Evolutionary conservation across 1,284 basidiomycete species (phyloP), one percentile per base, ranked within the genome.

Genomic region (Rhizoctonia solani): DNA sequence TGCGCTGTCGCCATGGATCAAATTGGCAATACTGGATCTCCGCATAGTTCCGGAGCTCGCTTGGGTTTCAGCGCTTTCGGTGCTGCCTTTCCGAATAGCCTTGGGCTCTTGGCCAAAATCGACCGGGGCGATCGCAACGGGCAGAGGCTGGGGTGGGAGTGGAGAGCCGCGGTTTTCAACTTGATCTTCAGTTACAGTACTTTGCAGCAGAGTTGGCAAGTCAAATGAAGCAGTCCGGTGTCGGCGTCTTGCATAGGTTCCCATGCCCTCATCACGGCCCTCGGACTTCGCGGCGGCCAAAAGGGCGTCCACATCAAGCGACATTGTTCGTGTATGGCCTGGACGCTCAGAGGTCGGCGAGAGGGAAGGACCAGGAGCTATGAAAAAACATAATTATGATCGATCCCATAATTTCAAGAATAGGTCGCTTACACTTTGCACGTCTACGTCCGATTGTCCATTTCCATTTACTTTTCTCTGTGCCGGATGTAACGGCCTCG

Each of bases 361-460:
- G 8, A 76, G 72, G 25, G 76, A 74, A 56, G 72, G 70, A 55
- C 72, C 72, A 47, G 73, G 71, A 67, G 72, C 71, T 14, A 72
- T 72, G 63, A 71, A 74, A 74, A 41, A 30, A 56, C 23, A 14
- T 37, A 34, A 39, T 8, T 39, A 16, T 39, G 37, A 39, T 8
- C 16, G 37, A 16, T 39, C 9, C 37, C 16, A 16, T 8, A 39
- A 16, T 16, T 39, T 39, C 37, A 39, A 39, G 37, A 16, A 39
- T 4, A 59, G 41, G 72, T 67, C 82, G 83, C 72, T 86, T 87
- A 3, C 85, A 85, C 69, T 89, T 88, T 72, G 85, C 88, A 72
- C 86, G 79, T 14, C 86, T 86, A 13, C 87, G 79, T 4, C 87
- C 85, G 69, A 91, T 85, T 68, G 83, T 90, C 67, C 71, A 70